These are phyloP conservation scores for Fusarium annulatum DNA, from an alignment of 2,329 filamentous ascomycete genomes.

Conservation along the genomic window DNA sequence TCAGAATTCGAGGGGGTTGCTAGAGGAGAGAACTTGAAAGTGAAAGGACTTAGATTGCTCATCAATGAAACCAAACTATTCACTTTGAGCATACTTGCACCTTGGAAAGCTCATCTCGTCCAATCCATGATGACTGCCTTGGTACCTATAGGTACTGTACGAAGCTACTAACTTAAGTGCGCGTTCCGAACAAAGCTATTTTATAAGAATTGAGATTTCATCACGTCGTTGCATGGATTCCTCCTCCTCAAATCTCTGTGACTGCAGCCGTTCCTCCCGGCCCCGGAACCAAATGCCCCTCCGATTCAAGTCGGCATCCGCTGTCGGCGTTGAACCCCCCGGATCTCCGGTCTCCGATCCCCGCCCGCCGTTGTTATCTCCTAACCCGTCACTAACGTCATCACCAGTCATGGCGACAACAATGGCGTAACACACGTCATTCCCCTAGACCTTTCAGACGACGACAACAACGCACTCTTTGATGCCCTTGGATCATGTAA, in stretches of 20 bases:
- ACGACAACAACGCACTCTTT: neutral
- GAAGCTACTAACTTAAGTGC: neutral
- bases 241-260: neutral
- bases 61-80: neutral
- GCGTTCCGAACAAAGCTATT: neutral
- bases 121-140: neutral
- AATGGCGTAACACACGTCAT: constrained; percentile 4
- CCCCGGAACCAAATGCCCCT: neutral
- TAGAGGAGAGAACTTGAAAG: neutral
- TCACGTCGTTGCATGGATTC: neutral
- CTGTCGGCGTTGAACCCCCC: neutral
- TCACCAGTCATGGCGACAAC: constrained; percentile 13
- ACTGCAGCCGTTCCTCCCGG: constrained; percentile 6
- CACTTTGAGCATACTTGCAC: neutral
- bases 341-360: constrained; percentile 8
- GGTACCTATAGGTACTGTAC: neutral
- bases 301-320: neutral
- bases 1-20: neutral
- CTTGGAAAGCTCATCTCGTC: neutral
- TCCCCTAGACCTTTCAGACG: neutral
- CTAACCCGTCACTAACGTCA: constrained; percentile 26
- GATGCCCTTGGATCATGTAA: neutral
- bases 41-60: neutral
- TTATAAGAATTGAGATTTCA: neutral
- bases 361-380: constrained; percentile 10